Evolutionary conservation across 257 asterid genomes (phyloP), one percentile per base, ranked within the genome.

Genomic region (Nicotiana obtusifolia): DNA sequence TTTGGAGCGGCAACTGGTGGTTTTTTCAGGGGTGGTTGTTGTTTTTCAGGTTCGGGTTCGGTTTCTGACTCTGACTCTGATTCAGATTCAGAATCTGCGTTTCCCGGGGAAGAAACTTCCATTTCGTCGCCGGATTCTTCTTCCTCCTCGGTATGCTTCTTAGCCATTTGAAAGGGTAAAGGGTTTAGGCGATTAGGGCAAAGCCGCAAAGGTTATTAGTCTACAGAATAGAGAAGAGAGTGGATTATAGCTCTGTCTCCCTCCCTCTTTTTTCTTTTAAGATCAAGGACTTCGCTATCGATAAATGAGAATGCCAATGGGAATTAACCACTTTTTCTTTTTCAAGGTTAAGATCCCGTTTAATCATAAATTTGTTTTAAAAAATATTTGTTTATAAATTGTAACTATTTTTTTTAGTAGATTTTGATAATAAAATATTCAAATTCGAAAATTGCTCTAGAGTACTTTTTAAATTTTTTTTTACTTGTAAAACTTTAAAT

Each of bases 91-190:
- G 88, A 76, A 2, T 77, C 87, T 6, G 20, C 84, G 22, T 86
- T 88, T 17, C 86, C 92, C 7, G 90, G 80, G 4, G 92, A 78
- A 44, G 35, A 85, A 7, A 81, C 87, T 9, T 82, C 86, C 64
- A 82, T 89, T 22, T 89, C 90, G 28, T 87, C 87, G 9, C 62
- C 84, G 24, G 91, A 81, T 17, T 87, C 90, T 49, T 86, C 57
- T 14, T 87, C 80, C 22, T 85, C 57, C 4, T 83, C 84, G 49
- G 65, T 61, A 44, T 19, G 82, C 81, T 64, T 84, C 31, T 84
- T 89, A 2, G 92, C 84, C 90, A 89, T 89, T 77, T 22, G 62
- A 47, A 10, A 49, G 9, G 1, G 44, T 15, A 15, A 15, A 31
- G 26, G 76, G 76, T 33, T 66, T 31, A 65, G 17, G 78, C 11